These are phyloP conservation scores for Saccharomycopsis guyanensis DNA, from an alignment of 805 yeast species.

Conservation along the genomic window DNA sequence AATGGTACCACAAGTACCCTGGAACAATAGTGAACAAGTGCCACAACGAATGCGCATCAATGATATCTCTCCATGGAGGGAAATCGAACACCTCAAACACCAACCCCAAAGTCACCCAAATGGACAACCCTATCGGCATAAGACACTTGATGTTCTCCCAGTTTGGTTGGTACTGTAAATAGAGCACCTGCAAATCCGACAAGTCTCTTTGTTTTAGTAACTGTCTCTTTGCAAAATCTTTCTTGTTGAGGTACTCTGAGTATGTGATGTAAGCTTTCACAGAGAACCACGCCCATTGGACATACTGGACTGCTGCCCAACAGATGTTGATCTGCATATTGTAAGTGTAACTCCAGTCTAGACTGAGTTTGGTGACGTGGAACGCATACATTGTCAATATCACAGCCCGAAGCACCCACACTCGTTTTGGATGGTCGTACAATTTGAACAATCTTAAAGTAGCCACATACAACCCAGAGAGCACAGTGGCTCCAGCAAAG, in stretches of 20 bases:
- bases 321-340: conserved; percentile 86
- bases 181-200: conserved; percentile 7
- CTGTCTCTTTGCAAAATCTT: conserved; percentile 18
- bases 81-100: conserved; percentile 88
- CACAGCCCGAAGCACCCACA: conserved; percentile 32
- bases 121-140: conserved; percentile 37
- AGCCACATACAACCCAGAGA: conserved; percentile 70
- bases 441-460: conserved; percentile 52
- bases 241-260: conserved; percentile 14
- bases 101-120: conserved; percentile 62
- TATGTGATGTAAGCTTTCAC: conserved; percentile 26
- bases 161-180: conserved; percentile 18
- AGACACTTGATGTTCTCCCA: conserved; percentile 19
- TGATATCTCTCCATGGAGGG: conserved; percentile 55
- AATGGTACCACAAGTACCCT: conserved; percentile 20
- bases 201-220: conserved; percentile 9
- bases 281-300: conserved; percentile 38
- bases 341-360: conserved; percentile 86
- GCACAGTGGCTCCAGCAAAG: conserved; percentile 84
- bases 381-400: conserved; percentile 46
- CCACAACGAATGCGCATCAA: conserved; percentile 95
- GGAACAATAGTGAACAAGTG: conserved; percentile 85
- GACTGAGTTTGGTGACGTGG: conserved; percentile 59
- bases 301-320: conserved; percentile 71
- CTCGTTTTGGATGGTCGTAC: conserved; percentile 32